phyloP scores from a whole-genome alignment of 345 rosid genomes.

The Camelina hispida region DNA sequence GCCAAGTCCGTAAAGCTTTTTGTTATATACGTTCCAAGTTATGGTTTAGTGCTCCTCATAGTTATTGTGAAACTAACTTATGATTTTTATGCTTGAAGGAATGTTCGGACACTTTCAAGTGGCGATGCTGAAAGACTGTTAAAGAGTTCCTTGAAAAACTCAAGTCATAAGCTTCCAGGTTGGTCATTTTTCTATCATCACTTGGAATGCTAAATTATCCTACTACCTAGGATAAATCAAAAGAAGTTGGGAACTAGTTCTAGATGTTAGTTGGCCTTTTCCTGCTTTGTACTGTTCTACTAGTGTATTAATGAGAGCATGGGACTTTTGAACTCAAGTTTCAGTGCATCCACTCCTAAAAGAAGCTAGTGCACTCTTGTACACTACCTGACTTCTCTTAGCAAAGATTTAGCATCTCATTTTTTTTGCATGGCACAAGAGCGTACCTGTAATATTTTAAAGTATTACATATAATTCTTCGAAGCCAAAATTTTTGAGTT shows the following conservation, averaged over 20 bases:
- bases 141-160: conserved; percentile 61
- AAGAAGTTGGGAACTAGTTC: conserved; percentile 20
- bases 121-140: conserved; percentile 73
- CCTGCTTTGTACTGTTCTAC: conserved; percentile 12
- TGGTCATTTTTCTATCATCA: conserved; percentile 36
- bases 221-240: conserved; percentile 13
- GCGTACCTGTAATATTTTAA: conserved; percentile 2
- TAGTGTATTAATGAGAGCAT: conserved; percentile 20
- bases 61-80: conserved; percentile 29
- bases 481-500: conserved; percentile 1
- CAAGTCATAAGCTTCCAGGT: conserved; percentile 86
- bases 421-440: conserved; percentile 13
- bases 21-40: conserved; percentile 29
- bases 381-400: conserved; percentile 21
- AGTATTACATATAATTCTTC: conserved; percentile 14
- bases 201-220: conserved; percentile 29
- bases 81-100: conserved; percentile 56
- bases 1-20: conserved; percentile 75
- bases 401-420: conserved; percentile 25
- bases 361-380: conserved; percentile 28
- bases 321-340: conserved; percentile 11
- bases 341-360: conserved; percentile 5
- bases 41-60: conserved; percentile 25
- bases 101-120: conserved; percentile 76
- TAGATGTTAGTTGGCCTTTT: conserved; percentile 26